These are phyloP conservation scores for Lepraria neglecta DNA, from an alignment of 495 filamentous ascomycete genomes.

Conservation along the genomic window DNA sequence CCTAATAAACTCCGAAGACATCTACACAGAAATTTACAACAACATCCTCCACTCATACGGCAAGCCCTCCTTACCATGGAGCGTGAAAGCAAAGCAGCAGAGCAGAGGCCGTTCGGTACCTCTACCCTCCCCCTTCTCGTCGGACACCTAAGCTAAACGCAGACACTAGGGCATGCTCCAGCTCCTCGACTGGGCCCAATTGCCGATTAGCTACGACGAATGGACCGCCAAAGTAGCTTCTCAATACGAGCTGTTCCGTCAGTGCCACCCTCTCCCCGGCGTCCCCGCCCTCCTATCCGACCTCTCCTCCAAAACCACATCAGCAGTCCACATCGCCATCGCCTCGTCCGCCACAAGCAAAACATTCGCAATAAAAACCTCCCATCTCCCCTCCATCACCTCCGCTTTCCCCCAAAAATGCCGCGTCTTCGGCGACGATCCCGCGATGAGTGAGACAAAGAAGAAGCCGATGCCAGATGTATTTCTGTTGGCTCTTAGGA, in stretches of 20 bases:
- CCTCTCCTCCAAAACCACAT: slow-evolving; percentile 20
- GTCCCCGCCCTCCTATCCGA: slow-evolving; percentile 32
- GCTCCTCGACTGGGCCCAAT: slow-evolving; percentile 32
- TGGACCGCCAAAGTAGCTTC: slow-evolving; percentile 31
- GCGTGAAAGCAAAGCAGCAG: slow-evolving; percentile 30
- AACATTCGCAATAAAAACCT: slow-evolving; percentile 18
- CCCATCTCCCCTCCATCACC: slow-evolving; percentile 17
- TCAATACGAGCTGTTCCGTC: slow-evolving; percentile 28
- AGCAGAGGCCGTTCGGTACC: slow-evolving; percentile 28
- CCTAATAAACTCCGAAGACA: slow-evolving; percentile 42
- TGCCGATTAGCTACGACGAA: slow-evolving; percentile 34
- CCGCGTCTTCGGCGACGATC: slow-evolving; percentile 36
- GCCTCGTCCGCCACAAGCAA: slow-evolving; percentile 15
- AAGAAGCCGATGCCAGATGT: slow-evolving; percentile 39
- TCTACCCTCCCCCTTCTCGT: background rate
- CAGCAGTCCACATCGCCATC: slow-evolving; percentile 17
- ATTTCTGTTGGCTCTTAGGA: slow-evolving; percentile 35
- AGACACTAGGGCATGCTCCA: slow-evolving; percentile 21
- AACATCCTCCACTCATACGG: slow-evolving; percentile 33
- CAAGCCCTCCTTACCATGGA: slow-evolving; percentile 25
- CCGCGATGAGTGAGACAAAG: slow-evolving; percentile 27
- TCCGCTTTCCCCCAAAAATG: slow-evolving; percentile 19
- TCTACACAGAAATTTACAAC: slow-evolving; percentile 35
- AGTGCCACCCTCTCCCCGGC: slow-evolving; percentile 35
- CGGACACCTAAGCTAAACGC: background rate